Conservation (phyloP, 2,329 filamentous ascomycete genomes). For the Aspergillus sojae region DNA sequence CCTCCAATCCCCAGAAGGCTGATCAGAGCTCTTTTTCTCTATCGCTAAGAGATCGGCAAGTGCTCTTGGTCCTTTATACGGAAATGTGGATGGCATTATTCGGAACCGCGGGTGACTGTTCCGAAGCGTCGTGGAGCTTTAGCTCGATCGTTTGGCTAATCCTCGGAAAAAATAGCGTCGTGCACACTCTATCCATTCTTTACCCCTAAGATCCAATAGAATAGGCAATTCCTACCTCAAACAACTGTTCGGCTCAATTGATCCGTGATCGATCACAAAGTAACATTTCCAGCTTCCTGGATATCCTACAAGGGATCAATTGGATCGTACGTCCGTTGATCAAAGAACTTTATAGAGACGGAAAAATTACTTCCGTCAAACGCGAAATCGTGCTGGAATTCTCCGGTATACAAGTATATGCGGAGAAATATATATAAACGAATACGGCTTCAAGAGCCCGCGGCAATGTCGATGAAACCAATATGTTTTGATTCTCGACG, state of each 20-base stretch:
- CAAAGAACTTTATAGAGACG: constrained; percentile 4
- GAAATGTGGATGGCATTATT: constrained; percentile 3
- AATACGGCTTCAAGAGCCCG: not conserved
- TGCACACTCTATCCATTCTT: not conserved
- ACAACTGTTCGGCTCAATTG: not conserved
- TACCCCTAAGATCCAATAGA: not conserved
- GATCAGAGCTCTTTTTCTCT: constrained; percentile 7
- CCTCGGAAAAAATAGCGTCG: not conserved
- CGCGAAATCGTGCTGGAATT: constrained; percentile 10
- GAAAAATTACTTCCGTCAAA: constrained; percentile 22
- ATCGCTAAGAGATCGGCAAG: constrained; percentile 13
- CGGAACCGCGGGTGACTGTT: constrained; percentile 3
- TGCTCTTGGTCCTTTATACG: constrained; percentile 12
- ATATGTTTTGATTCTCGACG: not conserved
- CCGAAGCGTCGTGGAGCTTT: not conserved
- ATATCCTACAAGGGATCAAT: not conserved
- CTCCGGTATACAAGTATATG: constrained; percentile 11
- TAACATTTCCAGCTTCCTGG: not conserved
- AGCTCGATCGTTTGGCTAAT: not conserved
- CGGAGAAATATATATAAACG: constrained; percentile 6
- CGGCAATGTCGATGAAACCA: not conserved
- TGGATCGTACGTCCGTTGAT: not conserved
- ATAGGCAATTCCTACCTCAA: not conserved
- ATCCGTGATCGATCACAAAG: not conserved
- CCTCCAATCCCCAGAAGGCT: constrained; percentile 18